Percentiles rank a stretch among this genome's conserved stretches.
Evolutionary conservation across 2,329 filamentous ascomycete species (phyloP).

Genomic region (Aspergillus tanneri): DNA sequence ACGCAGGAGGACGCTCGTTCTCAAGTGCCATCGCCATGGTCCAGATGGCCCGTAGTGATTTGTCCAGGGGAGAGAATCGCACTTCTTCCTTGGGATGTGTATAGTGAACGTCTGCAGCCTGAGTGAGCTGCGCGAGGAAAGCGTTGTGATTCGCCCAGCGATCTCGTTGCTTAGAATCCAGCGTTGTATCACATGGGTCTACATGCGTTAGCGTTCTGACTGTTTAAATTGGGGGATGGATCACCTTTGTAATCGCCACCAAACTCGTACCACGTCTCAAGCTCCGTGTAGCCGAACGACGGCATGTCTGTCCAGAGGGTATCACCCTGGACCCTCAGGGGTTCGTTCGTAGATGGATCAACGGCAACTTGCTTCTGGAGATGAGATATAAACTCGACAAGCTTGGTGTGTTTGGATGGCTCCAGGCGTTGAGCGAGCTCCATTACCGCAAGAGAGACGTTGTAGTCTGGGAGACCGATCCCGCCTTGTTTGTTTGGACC

Average conservation of each 20-base stretch:
- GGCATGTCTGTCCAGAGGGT: background rate
- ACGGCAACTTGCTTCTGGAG: background rate
- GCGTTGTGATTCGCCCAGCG: conserved; percentile 5
- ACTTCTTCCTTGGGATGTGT: background rate
- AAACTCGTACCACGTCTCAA: background rate
- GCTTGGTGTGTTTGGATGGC: background rate
- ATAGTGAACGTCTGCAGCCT: conserved; percentile 13
- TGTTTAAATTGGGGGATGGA: background rate
- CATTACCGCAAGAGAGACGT: background rate
- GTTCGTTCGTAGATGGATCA: background rate
- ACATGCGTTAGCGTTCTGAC: background rate
- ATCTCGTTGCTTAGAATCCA: conserved; percentile 41
- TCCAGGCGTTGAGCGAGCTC: background rate
- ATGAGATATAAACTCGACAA: background rate
- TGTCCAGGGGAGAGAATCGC: background rate
- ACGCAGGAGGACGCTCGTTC: background rate
- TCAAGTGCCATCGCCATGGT: background rate
- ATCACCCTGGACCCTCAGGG: background rate
- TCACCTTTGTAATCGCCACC: background rate
- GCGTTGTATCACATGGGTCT: background rate
- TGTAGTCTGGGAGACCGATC: background rate
- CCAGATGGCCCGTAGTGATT: background rate
- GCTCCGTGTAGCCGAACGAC: background rate
- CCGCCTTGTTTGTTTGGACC: background rate
- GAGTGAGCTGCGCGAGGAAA: conserved; percentile 21